Conservation (phyloP, 2,329 filamentous ascomycete species). For the Fusarium neocosmosporiellum region DNA sequence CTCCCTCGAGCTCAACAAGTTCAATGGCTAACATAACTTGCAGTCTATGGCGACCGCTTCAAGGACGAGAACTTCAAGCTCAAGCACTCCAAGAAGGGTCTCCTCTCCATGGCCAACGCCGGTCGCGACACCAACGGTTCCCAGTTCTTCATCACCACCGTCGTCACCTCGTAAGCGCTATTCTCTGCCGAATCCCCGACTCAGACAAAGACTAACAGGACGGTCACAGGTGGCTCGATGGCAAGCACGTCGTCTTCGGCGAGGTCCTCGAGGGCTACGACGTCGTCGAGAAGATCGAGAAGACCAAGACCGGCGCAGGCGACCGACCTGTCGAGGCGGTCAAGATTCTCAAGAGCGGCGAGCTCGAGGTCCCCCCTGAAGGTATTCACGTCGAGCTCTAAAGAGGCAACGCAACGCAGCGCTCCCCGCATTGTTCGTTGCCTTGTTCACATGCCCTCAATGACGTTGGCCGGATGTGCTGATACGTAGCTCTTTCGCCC, state of each 20-base stretch:
- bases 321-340: conserved; percentile 77
- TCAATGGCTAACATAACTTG: conserved; percentile 33
- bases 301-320: conserved; percentile 68
- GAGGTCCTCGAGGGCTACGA: conserved; percentile 90
- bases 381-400: conserved; percentile 94
- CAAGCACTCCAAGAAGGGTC: conserved; percentile 87
- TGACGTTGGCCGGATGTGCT: conserved; percentile 43
- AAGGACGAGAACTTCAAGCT: conserved; percentile 95
- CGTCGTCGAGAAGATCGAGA: conserved; percentile 82
- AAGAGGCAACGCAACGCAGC: conserved; percentile 50
- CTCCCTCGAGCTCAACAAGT: neutral
- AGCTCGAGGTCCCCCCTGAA: conserved; percentile 86
- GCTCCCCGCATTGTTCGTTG: conserved; percentile 37
- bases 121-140: conserved; percentile 89
- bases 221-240: conserved; percentile 77
- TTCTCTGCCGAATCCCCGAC: neutral
- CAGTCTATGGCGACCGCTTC: conserved; percentile 86
- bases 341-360: conserved; percentile 86
- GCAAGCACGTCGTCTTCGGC: conserved; percentile 87
- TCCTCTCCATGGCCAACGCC: conserved; percentile 87
- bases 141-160: conserved; percentile 92
- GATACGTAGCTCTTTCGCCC: conserved; percentile 46
- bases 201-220: conserved; percentile 7
- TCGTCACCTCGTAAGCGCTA: conserved; percentile 73
- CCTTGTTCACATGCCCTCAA: conserved; percentile 27